These are phyloP conservation scores for Fusarium domesticum DNA, from an alignment of 2,329 filamentous ascomycete species.

Conservation along the genomic window DNA sequence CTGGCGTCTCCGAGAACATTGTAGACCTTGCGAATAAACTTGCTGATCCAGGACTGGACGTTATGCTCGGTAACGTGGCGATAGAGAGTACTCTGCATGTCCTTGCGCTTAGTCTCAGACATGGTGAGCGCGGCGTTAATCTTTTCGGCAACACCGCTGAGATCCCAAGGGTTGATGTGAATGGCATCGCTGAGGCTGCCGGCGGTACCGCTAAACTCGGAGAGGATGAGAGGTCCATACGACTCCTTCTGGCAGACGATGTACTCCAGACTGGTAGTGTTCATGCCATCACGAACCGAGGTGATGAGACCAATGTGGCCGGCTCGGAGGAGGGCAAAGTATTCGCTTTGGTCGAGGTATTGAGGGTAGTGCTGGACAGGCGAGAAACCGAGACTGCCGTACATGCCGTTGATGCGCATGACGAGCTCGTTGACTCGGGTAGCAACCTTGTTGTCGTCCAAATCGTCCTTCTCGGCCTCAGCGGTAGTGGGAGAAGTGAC, in stretches of 20 bases:
- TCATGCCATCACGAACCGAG: slow-evolving; percentile 95
- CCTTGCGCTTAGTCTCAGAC: slow-evolving; percentile 60
- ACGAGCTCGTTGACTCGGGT: slow-evolving; percentile 89
- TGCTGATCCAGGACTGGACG: slow-evolving; percentile 80
- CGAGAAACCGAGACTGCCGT: slow-evolving; percentile 82
- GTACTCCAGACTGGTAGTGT: slow-evolving; percentile 94
- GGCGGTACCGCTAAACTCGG: slow-evolving; percentile 93
- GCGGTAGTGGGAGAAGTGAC: slow-evolving; percentile 85
- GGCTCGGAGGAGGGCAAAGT: slow-evolving; percentile 87
- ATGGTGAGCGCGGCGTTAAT: slow-evolving; percentile 81
- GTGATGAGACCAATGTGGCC: slow-evolving; percentile 93
- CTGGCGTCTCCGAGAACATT: slow-evolving; percentile 76
- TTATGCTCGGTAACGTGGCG: slow-evolving; percentile 81
- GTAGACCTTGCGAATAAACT: slow-evolving; percentile 74
- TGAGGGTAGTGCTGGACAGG: slow-evolving; percentile 95
- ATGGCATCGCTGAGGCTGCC: slow-evolving; percentile 81
- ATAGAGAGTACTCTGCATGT: slow-evolving; percentile 74
- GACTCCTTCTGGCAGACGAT: slow-evolving; percentile 86
- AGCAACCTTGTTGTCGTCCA: slow-evolving; percentile 71
- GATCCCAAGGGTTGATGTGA: slow-evolving; percentile 96
- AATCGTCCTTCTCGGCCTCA: slow-evolving; percentile 72
- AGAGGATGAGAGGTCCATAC: slow-evolving; percentile 85
- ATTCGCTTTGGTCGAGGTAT: slow-evolving; percentile 85
- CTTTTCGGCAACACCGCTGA: slow-evolving; percentile 76
- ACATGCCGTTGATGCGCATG: slow-evolving; percentile 85